Evolutionary conservation across 352 stramenopile species (phyloP), one percentile per base, ranked within the genome.

Genomic region (Pilasporangium apinafurcum): DNA sequence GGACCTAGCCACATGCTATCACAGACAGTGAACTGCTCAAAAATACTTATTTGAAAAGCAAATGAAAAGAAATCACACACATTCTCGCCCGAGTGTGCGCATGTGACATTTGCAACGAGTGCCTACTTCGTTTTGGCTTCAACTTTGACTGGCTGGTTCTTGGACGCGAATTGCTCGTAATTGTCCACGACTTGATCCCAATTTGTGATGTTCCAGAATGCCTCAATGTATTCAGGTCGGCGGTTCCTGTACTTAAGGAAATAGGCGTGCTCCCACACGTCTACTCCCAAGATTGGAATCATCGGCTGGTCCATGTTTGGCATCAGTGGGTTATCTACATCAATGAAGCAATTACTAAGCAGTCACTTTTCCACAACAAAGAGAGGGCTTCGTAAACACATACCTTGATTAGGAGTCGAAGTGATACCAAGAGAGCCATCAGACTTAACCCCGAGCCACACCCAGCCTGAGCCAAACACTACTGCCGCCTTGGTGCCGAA

Each of bases 181-280:
- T 66, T 74, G 41, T 78, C 48, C 10, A 66, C 65, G 13, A 86
- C 76, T 52, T 73, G 56, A 35, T 82, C 63, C 71, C 70, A 89
- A 55, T 89, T 86, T 30, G 85, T 83, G 49, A 97, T 76, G 65
- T 96, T 96, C 89, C 89, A 98, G 68, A 86, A 96, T 55, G 78
- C 92, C 26, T 54, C 71, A 35, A 97, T 88, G 74, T 96, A 96
- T 52, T 92, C 78, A 13, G 83, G 75, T 32, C 83, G 66, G 37
- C 78, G 68, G 68, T 96, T 96, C 51, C 95, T 79, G 68, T 96
- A 96, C 62, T 96, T 87, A 40, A 95, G 61, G 59, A 87, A 90
- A 44, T 90, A 90, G 4, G 75, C 64, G 51, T 90, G 77, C 55
- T 96, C 83, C 86, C 86, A 96, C 24, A 95, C 78, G 57, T 96